Conservation (phyloP, 2,329 filamentous ascomycete species). For the Beauveria caledonica region DNA sequence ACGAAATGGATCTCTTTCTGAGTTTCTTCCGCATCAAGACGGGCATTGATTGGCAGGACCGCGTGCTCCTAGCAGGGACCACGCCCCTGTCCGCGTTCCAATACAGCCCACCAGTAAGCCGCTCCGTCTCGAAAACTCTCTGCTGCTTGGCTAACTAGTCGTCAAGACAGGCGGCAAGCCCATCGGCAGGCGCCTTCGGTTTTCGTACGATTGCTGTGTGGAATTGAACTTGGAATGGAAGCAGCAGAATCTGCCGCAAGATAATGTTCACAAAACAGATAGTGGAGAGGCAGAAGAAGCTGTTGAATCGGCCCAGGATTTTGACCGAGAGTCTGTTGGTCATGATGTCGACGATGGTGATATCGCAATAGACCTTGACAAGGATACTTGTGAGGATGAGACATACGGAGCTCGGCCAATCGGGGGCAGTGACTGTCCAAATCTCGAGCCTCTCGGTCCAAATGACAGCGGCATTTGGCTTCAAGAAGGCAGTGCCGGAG, state of each 20-base stretch:
- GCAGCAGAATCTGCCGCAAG: constrained; percentile 4
- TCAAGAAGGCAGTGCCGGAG: background rate
- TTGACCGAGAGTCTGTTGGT: background rate
- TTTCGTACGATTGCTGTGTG: constrained; percentile 25
- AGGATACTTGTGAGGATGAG: background rate
- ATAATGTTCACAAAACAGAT: background rate
- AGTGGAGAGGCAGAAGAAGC: background rate
- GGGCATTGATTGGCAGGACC: constrained; percentile 50
- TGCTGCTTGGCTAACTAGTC: background rate
- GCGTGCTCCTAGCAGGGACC: constrained; percentile 30
- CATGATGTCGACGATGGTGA: background rate
- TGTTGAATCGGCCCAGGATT: background rate
- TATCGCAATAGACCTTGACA: background rate
- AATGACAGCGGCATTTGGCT: background rate
- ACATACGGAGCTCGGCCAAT: background rate
- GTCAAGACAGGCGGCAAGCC: constrained; percentile 26
- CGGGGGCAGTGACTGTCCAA: background rate
- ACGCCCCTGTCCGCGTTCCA: constrained; percentile 28
- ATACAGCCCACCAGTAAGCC: constrained; percentile 40
- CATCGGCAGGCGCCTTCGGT: constrained; percentile 26
- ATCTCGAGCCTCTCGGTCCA: background rate
- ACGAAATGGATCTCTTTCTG: constrained; percentile 43
- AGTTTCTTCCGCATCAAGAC: constrained; percentile 51
- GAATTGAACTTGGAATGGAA: constrained; percentile 25
- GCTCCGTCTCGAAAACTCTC: background rate